A percentile compares a stretch with the other conserved stretches of the same genome.
Evolutionary conservation across 371 early-diverging fungal genomes (phyloP).

Genomic region (Amoeboaphelidium occidentale): DNA sequence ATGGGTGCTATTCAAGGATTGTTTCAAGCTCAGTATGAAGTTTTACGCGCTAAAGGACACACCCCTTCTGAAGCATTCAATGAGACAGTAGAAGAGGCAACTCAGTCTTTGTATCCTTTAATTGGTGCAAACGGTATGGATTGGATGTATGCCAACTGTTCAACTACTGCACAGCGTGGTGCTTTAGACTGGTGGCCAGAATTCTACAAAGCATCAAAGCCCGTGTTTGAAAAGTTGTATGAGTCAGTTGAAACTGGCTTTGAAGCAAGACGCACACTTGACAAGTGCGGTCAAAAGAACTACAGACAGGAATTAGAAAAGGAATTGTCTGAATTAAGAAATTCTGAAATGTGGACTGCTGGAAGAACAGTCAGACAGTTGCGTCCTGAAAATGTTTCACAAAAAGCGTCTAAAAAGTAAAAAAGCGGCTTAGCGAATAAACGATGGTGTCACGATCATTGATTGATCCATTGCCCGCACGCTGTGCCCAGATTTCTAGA

Average conservation of each 20-base stretch:
- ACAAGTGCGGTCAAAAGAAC: constrained; percentile 63
- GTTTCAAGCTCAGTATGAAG: constrained; percentile 91
- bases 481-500: too few relatives aligned
- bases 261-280: constrained; percentile 67
- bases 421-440: too few relatives aligned
- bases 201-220: constrained; percentile 78
- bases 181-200: constrained; percentile 90
- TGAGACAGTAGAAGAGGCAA: constrained; percentile 96
- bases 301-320: constrained; percentile 75
- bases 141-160: constrained; percentile 92
- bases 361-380: constrained; percentile 72
- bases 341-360: constrained; percentile 30
- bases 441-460: too few relatives aligned
- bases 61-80: constrained; percentile 94
- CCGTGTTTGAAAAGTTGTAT: constrained; percentile 78
- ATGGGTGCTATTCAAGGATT: constrained; percentile 95
- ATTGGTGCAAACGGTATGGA: constrained; percentile 92
- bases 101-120: constrained; percentile 86
- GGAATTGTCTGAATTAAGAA: constrained; percentile 60
- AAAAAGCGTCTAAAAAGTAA: too few relatives aligned
- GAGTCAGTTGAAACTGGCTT: constrained; percentile 58
- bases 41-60: constrained; percentile 72
- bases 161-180: constrained; percentile 76
- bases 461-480: too few relatives aligned
- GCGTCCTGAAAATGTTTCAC: constrained; percentile 49